Evolutionary conservation across 169 alveolate species (phyloP), one percentile per base, ranked within the genome.

Genomic region (Besnoitia besnoiti): DNA sequence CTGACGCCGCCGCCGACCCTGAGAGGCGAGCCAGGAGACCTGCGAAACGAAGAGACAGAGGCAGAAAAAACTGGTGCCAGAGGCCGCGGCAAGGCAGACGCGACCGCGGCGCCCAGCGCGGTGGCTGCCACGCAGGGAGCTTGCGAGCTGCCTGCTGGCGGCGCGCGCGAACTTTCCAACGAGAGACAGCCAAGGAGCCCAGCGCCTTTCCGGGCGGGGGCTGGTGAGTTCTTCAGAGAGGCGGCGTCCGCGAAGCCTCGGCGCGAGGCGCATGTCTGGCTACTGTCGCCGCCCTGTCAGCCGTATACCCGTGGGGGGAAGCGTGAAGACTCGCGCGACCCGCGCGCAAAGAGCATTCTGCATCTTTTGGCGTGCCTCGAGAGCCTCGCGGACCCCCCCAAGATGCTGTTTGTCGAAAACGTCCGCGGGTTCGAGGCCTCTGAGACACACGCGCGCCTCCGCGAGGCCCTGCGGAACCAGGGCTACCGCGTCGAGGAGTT

Each of bases 271-370:
- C 93, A 94, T 82, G 93, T 96, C 46, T 96, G 98, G 98, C 93
- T 96, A 49, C 94, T 96, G 92, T 94, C 97, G 0, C 98, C 98
- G 39, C 98, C 98, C 5, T 96, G 98, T 76, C 98, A 96, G 77
- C 98, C 98, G 10, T 96, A 95, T 93, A 96, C 98, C 19, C 62
- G 94, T 27, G 91, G 94, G 27, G 94, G 94, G 59, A 94, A 95
- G 90, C 95, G 95, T 27, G 51, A 51, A 61, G 95, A 93, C 80
- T 44, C 44, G 40, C n/a, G 30, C 46, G 95, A 93, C 90, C 75
- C 85, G 19, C 51, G 95, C 47, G 91, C 94, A 55, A 33, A 87
- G 73, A 93, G 97, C 90, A 47, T 96, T 95, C 33, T 94, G 94
- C 92, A 95, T 82, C 35, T 96, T 94, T 76, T 90, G 94, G 85